These are phyloP conservation scores for Ceratocystiopsis sp. DNA, from an alignment of 2,329 filamentous ascomycete genomes.

Conservation along the genomic window DNA sequence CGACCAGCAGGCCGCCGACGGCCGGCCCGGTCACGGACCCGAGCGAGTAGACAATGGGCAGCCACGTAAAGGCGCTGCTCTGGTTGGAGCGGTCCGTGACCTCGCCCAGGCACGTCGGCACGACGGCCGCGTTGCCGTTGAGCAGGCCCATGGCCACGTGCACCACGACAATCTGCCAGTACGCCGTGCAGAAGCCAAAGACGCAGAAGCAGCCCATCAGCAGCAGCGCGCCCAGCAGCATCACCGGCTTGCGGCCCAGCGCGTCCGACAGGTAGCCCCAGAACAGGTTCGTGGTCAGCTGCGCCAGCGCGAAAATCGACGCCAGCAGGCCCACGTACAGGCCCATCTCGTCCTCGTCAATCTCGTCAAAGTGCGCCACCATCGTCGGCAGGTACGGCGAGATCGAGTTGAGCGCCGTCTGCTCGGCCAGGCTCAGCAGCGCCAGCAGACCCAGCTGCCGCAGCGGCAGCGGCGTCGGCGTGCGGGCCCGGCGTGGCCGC, in stretches of 20 bases:
- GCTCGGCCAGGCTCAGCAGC: conserved; percentile 77
- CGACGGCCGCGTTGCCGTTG: conserved; percentile 88
- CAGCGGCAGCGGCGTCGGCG: conserved; percentile 55
- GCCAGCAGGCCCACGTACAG: conserved; percentile 83
- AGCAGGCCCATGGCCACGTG: conserved; percentile 83
- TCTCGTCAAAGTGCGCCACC: conserved; percentile 70
- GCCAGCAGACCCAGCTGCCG: conserved; percentile 73
- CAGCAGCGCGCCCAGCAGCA: conserved; percentile 65
- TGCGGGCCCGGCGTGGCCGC: conserved; percentile 22
- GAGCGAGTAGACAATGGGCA: conserved; percentile 90
- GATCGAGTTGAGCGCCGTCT: conserved; percentile 94
- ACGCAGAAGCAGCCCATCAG: conserved; percentile 65
- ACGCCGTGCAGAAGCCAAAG: conserved; percentile 71
- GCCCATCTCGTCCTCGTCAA: conserved; percentile 54
- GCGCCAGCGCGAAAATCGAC: conserved; percentile 79
- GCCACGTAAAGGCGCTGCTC: conserved; percentile 79
- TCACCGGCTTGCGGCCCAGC: conserved; percentile 66
- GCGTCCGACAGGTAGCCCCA: conserved; percentile 76
- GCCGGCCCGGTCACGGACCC: conserved; percentile 87
- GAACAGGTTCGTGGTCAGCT: conserved; percentile 81
- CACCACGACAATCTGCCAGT: conserved; percentile 73
- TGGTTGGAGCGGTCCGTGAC: conserved; percentile 93
- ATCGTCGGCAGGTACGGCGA: conserved; percentile 89
- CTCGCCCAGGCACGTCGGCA: conserved; percentile 86
- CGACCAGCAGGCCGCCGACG: conserved; percentile 71